These are phyloP conservation scores for Russula sp. DNA, from an alignment of 768 basidiomycete genomes.

Conservation along the genomic window DNA sequence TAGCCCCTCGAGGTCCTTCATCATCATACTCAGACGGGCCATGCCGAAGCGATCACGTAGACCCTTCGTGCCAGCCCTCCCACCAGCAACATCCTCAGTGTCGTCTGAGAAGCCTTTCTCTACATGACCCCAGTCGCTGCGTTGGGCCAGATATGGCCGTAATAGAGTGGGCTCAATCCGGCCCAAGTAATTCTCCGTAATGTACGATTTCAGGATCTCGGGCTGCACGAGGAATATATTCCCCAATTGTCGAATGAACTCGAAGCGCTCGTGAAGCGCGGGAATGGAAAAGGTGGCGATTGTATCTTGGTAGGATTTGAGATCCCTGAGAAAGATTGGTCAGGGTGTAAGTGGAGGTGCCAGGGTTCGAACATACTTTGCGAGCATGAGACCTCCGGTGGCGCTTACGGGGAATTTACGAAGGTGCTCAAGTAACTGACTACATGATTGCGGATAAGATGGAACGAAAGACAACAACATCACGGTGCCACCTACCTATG, in stretches of 20 bases:
- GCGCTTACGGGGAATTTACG: slow-evolving; percentile 96
- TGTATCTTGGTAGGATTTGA: slow-evolving; percentile 93
- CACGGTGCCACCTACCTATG: slow-evolving; percentile 51
- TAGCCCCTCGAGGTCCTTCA: slow-evolving; percentile 77
- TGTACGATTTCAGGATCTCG: slow-evolving; percentile 91
- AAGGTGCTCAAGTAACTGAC: slow-evolving; percentile 87
- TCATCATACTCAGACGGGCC: slow-evolving; percentile 72
- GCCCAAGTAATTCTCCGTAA: slow-evolving; percentile 89
- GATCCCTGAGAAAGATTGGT: slow-evolving; percentile 51
- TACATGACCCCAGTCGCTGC: slow-evolving; percentile 87
- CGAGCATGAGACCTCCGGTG: slow-evolving; percentile 95
- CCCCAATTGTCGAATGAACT: slow-evolving; percentile 95
- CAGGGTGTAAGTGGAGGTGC: neutral
- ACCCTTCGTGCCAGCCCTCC: slow-evolving; percentile 41
- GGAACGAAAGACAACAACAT: neutral
- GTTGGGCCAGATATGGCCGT: slow-evolving; percentile 82
- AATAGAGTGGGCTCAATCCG: slow-evolving; percentile 82
- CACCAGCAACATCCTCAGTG: slow-evolving; percentile 31
- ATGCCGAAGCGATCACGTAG: slow-evolving; percentile 56
- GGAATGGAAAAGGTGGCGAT: slow-evolving; percentile 78
- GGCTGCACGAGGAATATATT: slow-evolving; percentile 96
- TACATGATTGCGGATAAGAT: slow-evolving; percentile 27
- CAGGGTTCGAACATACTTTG: slow-evolving; percentile 58
- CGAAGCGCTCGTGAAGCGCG: slow-evolving; percentile 87
- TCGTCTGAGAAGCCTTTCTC: slow-evolving; percentile 61